A percentile compares a stretch with the other conserved stretches of the same genome.
These are phyloP conservation scores for Bolboschoenoplectus hybrid DNA, from an alignment of 202 grass and related monocot species.

Conservation along the genomic window DNA sequence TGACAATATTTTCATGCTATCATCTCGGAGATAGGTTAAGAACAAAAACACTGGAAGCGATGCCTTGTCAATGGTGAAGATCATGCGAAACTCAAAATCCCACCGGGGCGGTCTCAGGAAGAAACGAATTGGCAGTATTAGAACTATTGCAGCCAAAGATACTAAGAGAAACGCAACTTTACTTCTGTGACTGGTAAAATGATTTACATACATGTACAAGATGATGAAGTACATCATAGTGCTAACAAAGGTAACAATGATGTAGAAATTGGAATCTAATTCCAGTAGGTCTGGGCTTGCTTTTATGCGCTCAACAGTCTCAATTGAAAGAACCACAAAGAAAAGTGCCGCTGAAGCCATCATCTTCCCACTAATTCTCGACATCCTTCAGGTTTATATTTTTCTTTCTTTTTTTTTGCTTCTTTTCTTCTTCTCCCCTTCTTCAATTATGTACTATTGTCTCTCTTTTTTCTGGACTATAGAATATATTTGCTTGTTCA, in stretches of 20 bases:
- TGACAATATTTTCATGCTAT: not conserved
- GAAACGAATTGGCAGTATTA: conserved; percentile 24
- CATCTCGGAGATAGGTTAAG: not conserved
- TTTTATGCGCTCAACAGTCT: conserved; percentile 14
- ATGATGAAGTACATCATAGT: conserved; percentile 10
- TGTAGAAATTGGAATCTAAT: conserved; percentile 22
- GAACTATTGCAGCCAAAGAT: not conserved
- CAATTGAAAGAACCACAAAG: conserved; percentile 4
- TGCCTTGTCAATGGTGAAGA: conserved; percentile 14
- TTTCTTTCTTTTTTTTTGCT: not conserved
- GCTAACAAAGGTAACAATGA: not conserved
- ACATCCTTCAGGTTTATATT: not conserved
- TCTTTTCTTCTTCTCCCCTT: not conserved
- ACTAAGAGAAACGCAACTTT: not conserved
- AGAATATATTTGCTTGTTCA: not conserved
- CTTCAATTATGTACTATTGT: not conserved
- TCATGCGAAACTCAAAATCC: conserved; percentile 22
- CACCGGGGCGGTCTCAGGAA: not conserved
- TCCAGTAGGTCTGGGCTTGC: not conserved
- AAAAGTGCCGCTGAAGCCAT: not conserved
- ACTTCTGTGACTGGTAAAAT: not conserved
- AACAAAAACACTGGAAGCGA: not conserved
- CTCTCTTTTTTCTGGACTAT: not conserved
- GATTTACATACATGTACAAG: not conserved
- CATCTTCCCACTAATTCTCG: conserved; percentile 7